These are phyloP conservation scores for Plasmodium chabaudi DNA, from an alignment of 169 alveolate genomes.

Conservation along the genomic window DNA sequence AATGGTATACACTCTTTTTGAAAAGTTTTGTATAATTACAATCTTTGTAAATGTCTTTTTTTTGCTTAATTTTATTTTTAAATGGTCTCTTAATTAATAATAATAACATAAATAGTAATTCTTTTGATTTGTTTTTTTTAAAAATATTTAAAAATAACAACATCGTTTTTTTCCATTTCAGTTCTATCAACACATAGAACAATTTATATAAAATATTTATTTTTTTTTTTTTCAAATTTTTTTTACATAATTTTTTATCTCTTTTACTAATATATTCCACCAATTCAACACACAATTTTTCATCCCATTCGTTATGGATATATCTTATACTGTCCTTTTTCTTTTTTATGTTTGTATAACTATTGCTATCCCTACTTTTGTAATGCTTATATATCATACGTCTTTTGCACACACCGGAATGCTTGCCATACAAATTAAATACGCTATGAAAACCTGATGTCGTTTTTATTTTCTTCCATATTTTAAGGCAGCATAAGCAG, in stretches of 20 bases:
- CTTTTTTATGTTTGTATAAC: background rate
- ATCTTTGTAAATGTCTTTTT: too few species aligned
- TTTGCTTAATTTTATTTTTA: background rate
- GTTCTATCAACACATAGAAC: background rate
- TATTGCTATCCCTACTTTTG: too few species aligned
- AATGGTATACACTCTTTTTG: background rate
- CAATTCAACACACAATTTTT: slow-evolving; percentile 14
- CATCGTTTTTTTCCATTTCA: slow-evolving; percentile 49
- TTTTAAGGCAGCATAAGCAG: too few species aligned
- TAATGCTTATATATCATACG: too few species aligned
- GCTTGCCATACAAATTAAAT: too few species aligned
- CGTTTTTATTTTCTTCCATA: too few species aligned
- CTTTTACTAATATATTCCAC: slow-evolving; percentile 26
- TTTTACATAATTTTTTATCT: background rate
- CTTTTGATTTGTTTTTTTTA: slow-evolving; percentile 5
- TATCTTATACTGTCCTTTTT: background rate
- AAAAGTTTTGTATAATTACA: background rate
- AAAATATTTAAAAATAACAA: slow-evolving; percentile 23
- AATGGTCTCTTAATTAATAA: slow-evolving; percentile 5
- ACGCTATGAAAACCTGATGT: too few species aligned
- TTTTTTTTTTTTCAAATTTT: slow-evolving; percentile 14
- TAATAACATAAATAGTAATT: slow-evolving; percentile 13
- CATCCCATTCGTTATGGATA: background rate
- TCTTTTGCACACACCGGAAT: too few species aligned
- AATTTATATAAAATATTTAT: slow-evolving; percentile 12